phyloP scores from a whole-genome alignment of 805 yeast species.

The Teunomyces atbi region DNA sequence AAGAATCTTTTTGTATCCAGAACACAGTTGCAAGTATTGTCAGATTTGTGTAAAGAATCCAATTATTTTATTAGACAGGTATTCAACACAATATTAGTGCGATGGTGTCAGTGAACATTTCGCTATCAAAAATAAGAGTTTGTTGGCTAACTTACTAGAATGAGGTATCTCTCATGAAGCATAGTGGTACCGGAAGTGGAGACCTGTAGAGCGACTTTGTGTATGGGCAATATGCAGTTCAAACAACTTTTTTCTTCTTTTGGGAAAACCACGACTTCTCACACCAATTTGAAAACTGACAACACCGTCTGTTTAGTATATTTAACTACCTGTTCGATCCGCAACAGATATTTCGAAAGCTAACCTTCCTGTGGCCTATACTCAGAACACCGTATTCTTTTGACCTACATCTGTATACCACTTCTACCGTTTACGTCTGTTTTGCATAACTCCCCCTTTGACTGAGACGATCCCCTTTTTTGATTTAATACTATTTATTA shows the following conservation, averaged over 20 bases:
- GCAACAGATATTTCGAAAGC: conserved; percentile 2
- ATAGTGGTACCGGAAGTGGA: too few species aligned
- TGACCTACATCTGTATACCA: neutral
- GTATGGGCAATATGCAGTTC: neutral
- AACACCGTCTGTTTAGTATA: neutral
- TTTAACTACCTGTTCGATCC: neutral
- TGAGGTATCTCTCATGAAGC: too few species aligned
- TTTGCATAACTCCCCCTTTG: conserved; percentile 1
- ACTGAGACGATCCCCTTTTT: conserved; percentile 3
- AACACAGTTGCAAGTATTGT: too few species aligned
- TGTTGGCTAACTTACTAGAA: too few species aligned
- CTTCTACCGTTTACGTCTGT: neutral
- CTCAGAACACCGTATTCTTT: neutral
- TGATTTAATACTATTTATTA: conserved; percentile 1
- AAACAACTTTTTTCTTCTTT: neutral
- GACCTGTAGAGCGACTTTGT: too few species aligned
- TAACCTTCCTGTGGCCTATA: neutral
- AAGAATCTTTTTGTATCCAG: too few species aligned
- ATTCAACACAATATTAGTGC: too few species aligned
- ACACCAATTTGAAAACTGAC: conserved; percentile 2
- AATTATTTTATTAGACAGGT: too few species aligned
- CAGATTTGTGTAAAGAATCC: too few species aligned
- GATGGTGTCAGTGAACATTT: too few species aligned
- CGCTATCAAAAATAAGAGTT: too few species aligned
- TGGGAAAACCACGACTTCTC: conserved; percentile 2